Evolutionary conservation across 805 yeast species (phyloP).

Genomic region (Teunomyces gatunensis): DNA sequence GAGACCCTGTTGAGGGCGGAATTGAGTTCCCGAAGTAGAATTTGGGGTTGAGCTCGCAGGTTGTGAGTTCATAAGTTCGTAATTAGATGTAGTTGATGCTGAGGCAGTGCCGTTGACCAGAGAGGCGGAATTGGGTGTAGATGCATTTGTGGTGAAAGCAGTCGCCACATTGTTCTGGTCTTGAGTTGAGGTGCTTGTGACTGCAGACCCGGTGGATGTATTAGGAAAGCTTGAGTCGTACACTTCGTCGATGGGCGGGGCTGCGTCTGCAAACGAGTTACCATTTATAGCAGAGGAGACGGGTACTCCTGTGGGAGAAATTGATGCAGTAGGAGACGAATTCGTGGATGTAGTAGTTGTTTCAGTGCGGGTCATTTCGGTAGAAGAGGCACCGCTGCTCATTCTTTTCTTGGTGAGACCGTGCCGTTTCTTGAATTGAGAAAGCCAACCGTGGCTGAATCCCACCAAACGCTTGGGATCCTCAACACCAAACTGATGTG

Average conservation of each 20-base stretch:
- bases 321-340: constrained; percentile 4
- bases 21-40: constrained; percentile 18
- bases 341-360: neutral
- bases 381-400: constrained; percentile 15
- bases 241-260: constrained; percentile 8
- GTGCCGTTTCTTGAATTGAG: constrained; percentile 59
- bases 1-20: constrained; percentile 26
- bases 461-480: constrained; percentile 56
- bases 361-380: neutral
- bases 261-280: neutral
- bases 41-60: constrained; percentile 4
- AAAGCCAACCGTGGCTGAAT: constrained; percentile 63
- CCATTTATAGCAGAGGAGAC: neutral
- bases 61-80: constrained; percentile 22
- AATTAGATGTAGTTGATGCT: constrained; percentile 9
- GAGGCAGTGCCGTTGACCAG: constrained; percentile 2
- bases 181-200: constrained; percentile 1
- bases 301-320: constrained; percentile 6
- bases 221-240: constrained; percentile 13
- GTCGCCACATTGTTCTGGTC: neutral
- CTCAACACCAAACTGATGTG: constrained; percentile 54
- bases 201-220: constrained; percentile 5
- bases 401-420: constrained; percentile 39
- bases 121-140: constrained; percentile 8
- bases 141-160: constrained; percentile 5